Evolutionary conservation across 768 basidiomycete species (phyloP).

Genomic region (Tricholoma sp.): DNA sequence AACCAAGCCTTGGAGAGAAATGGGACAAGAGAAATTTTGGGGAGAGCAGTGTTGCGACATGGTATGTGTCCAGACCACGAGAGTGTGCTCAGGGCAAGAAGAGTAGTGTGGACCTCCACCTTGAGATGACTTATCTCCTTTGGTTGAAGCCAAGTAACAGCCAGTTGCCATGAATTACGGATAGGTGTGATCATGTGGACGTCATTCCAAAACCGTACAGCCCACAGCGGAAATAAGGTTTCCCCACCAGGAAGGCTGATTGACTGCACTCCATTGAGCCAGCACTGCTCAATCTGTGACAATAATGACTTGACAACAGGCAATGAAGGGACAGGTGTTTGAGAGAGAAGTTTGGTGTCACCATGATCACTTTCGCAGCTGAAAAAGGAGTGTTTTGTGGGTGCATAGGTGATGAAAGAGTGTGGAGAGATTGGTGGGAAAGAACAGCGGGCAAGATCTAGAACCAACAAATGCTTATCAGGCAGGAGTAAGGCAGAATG

Average conservation of each 20-base stretch:
- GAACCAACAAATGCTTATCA: not conserved
- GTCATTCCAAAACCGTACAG: not conserved
- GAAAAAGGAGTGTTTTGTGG: not conserved
- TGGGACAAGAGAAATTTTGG: conserved; percentile 1
- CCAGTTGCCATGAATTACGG: not conserved
- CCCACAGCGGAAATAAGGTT: not conserved
- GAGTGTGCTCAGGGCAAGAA: not conserved
- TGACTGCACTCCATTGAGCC: conserved; percentile 1
- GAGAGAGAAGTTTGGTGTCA: not conserved
- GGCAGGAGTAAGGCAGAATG: not conserved
- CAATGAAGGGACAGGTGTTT: not conserved
- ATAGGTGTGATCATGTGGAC: not conserved
- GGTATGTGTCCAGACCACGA: not conserved
- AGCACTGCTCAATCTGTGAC: not conserved
- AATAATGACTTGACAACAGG: not conserved
- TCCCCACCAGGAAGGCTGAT: not conserved
- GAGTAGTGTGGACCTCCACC: not conserved
- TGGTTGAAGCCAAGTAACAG: conserved; percentile 1
- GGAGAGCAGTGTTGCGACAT: not conserved
- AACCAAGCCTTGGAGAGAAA: conserved; percentile 14
- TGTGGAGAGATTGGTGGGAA: not conserved
- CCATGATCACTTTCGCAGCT: not conserved
- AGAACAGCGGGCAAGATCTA: not conserved
- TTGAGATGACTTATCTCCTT: not conserved
- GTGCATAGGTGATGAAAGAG: not conserved